Evolutionary conservation across 1,284 basidiomycete species (phyloP).

Genomic region (Inonotus obliquus): DNA sequence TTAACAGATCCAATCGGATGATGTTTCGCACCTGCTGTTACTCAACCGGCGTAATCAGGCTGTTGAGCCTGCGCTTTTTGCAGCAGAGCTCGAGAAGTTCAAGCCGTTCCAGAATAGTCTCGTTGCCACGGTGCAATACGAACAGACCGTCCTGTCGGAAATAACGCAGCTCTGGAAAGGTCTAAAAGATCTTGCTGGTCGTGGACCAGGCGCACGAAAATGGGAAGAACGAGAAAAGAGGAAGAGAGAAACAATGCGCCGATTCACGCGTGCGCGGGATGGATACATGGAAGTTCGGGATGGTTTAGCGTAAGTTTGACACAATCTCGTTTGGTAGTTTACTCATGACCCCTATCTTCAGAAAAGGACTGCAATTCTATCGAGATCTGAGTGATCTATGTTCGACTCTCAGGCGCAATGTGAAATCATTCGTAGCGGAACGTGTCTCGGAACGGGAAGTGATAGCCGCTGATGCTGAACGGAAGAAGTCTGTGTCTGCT

Average conservation of each 20-base stretch:
- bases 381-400: conserved; percentile 72
- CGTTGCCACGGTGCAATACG: conserved; percentile 70
- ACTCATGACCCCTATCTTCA: conserved; percentile 28
- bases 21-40: conserved; percentile 92
- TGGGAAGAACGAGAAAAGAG: conserved; percentile 78
- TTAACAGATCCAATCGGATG: conserved; percentile 85
- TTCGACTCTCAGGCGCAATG: conserved; percentile 53
- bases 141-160: conserved; percentile 68
- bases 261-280: conserved; percentile 74
- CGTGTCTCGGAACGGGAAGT: conserved; percentile 71
- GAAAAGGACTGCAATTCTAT: conserved; percentile 89
- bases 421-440: conserved; percentile 56
- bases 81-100: conserved; percentile 94
- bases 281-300: conserved; percentile 84
- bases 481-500: conserved; percentile 45
- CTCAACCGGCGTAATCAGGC: conserved; percentile 85
- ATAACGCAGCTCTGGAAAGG: conserved; percentile 66
- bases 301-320: conserved; percentile 66
- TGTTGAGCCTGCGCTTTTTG: conserved; percentile 86
- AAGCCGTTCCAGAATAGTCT: conserved; percentile 85
- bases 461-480: conserved; percentile 67
- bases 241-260: conserved; percentile 67
- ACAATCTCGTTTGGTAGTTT: neutral
- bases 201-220: conserved; percentile 65
- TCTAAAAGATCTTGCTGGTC: conserved; percentile 68